Conservation (phyloP, 805 yeast genomes). For the Wickerhamiella australiensis region DNA sequence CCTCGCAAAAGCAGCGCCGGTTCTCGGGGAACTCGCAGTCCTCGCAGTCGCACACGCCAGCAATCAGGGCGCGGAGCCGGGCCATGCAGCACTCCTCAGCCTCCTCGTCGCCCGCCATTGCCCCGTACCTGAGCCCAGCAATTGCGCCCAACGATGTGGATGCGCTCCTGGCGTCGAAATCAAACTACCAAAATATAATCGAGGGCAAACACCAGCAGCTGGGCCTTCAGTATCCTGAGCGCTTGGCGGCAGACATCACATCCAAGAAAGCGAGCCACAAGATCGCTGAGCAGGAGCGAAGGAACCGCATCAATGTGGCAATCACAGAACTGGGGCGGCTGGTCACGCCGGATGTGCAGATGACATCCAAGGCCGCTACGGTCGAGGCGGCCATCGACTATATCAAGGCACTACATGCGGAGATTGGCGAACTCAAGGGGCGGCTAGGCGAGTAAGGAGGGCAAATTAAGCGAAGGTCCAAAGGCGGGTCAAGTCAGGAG, state of each 20-base stretch:
- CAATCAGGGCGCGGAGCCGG: constrained; percentile 6
- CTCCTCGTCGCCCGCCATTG: constrained; percentile 1
- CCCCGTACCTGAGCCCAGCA: constrained; percentile 6
- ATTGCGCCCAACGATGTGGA: constrained; percentile 7
- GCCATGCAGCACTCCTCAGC: background rate
- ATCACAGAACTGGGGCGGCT: constrained; percentile 58
- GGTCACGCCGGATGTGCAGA: constrained; percentile 58
- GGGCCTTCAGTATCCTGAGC: constrained; percentile 34
- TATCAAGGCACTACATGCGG: constrained; percentile 37
- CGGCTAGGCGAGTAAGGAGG: background rate
- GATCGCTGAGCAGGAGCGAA: constrained; percentile 89
- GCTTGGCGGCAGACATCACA: constrained; percentile 29
- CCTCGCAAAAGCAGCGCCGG: constrained; percentile 8
- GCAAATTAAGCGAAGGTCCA: no score
- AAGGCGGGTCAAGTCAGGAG: no score
- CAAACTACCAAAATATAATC: constrained; percentile 34
- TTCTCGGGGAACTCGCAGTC: constrained; percentile 5
- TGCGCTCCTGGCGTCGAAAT: constrained; percentile 27
- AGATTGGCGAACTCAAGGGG: constrained; percentile 26
- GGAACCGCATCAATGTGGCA: constrained; percentile 85
- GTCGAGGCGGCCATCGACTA: constrained; percentile 77
- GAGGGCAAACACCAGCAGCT: constrained; percentile 34
- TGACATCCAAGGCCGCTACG: constrained; percentile 73
- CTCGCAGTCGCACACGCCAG: constrained; percentile 3
- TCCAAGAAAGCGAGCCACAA: constrained; percentile 66